Base-by-base conservation (phyloP, 148 eudicot genomes). In the Diospyros kaki region DNA sequence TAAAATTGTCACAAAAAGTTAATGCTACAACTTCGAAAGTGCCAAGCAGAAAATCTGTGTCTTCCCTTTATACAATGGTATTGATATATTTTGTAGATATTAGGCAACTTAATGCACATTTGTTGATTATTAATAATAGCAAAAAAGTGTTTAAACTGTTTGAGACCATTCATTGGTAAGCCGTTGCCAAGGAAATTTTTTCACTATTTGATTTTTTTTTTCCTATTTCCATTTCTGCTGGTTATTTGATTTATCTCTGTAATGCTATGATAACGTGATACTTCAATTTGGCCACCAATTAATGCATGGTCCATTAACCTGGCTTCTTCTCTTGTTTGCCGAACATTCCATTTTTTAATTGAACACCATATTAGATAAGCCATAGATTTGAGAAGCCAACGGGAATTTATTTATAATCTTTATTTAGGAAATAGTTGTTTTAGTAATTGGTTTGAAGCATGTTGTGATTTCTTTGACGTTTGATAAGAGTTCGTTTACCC, bases 301-400 rank as follows among this genome's bases (percentile, higher is more conserved):
- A 28, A 28, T 28, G 28, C 28, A 28, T 50, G 71, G 28, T 68
- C 72, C 72, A 1, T 50, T 38, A 68, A 10, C 59, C 55, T 69
- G 45, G 55, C 52, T 51, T 39, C 4, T 38, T 69, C 12, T 38
- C 4, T 2, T 6, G 2, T 0, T 5, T 68, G 3, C 51, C 2
- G 43, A 48, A 1, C 6, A 50, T 43, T 50, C 0, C 71, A 5
- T 38, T 2, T 48, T 51, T 5, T 28, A 1, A 28, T 28, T 28
- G 10, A 28, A 38, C 42, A 50, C 51, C 4, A 5, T 43, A 10
- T 28, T 14, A 9, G 42, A 51, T 68, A 68, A 50, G 38, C 51
- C n/a, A 48, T 46, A 11, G 55, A 68, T 53, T 38, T 68, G 71
- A 68, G 58, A 17, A 51, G 72, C 58, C 17, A 51, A 51, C 8